phyloP scores from a whole-genome alignment of 768 basidiomycete species.

The Pholiota microspora region DNA sequence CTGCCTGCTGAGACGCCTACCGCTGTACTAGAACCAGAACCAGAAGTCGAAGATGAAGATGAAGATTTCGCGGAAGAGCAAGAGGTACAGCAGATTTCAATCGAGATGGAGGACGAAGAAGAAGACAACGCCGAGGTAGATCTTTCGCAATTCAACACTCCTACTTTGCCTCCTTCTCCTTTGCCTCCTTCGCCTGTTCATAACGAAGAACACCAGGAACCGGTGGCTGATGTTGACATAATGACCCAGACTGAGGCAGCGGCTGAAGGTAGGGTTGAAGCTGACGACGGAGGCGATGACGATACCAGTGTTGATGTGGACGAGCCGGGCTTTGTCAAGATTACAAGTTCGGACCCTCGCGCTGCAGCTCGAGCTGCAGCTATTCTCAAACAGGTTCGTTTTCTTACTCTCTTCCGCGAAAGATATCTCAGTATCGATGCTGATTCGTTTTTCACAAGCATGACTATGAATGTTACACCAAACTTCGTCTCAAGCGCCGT shows the following conservation, averaged over 20 bases:
- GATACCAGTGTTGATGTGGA: conserved; percentile 32
- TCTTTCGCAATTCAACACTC: not conserved
- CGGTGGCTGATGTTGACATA: too few relatives aligned
- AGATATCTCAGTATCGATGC: conserved; percentile 6
- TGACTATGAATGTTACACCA: conserved; percentile 82
- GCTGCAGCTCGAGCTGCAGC: conserved; percentile 93
- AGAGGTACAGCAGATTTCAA: conserved; percentile 20
- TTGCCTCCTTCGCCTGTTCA: not conserved
- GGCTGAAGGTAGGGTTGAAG: conserved; percentile 1
- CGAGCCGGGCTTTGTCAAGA: conserved; percentile 70
- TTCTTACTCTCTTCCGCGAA: not conserved
- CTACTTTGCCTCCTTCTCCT: not conserved
- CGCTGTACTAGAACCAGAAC: too few relatives aligned
- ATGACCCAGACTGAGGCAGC: too few relatives aligned
- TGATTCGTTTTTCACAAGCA: conserved; percentile 52
- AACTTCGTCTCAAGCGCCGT: conserved; percentile 33
- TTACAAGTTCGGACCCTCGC: conserved; percentile 79
- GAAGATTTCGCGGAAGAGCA: conserved; percentile 16
- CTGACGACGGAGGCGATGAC: conserved; percentile 20
- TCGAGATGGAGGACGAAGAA: conserved; percentile 17
- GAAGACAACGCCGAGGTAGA: conserved; percentile 1
- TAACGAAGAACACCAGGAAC: too few relatives aligned
- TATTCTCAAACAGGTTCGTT: conserved; percentile 80
- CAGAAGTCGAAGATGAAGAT: too few relatives aligned
- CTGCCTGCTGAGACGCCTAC: too few relatives aligned